phyloP scores from a whole-genome alignment of 768 basidiomycete genomes.

The Boletellus sp. region DNA sequence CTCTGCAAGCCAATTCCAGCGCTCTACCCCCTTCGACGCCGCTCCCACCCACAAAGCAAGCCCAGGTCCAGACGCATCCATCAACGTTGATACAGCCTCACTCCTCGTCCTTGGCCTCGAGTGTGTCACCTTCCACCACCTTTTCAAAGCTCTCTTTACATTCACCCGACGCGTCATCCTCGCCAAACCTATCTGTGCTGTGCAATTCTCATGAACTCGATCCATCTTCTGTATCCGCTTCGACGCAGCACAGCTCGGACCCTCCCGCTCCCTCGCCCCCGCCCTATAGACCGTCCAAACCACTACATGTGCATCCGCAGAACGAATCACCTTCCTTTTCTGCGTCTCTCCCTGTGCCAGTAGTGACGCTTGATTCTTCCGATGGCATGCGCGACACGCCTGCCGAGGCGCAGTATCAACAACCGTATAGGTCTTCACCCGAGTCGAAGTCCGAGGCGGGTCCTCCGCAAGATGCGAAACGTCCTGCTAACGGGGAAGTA shows the following conservation, averaged over 20 bases:
- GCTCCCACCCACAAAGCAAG: neutral
- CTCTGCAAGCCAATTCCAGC: neutral
- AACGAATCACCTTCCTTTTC: slow-evolving; percentile 12
- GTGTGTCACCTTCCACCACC: slow-evolving; percentile 42
- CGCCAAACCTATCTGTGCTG: slow-evolving; percentile 9
- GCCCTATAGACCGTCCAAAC: slow-evolving; percentile 22
- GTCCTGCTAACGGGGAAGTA: slow-evolving; percentile 11
- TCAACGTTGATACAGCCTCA: neutral
- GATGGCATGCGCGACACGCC: slow-evolving; percentile 23
- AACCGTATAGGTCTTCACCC: slow-evolving; percentile 14
- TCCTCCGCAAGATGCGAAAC: neutral
- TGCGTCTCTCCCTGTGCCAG: slow-evolving; percentile 7
- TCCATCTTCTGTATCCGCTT: neutral
- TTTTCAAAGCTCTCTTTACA: slow-evolving; percentile 53
- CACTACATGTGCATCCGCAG: slow-evolving; percentile 26
- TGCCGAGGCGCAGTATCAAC: slow-evolving; percentile 20
- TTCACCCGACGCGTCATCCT: slow-evolving; percentile 27
- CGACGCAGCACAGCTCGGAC: neutral
- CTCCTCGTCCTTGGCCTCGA: slow-evolving; percentile 3
- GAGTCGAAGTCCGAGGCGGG: slow-evolving; percentile 3
- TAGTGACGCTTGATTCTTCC: slow-evolving; percentile 4
- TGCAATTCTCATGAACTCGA: slow-evolving; percentile 8
- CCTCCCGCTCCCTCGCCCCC: slow-evolving; percentile 10
- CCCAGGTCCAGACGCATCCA: neutral
- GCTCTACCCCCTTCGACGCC: slow-evolving; percentile 1